These are phyloP conservation scores for Triticum dicoccoides DNA, from an alignment of 176 grass and related monocot genomes.

Conservation along the genomic window DNA sequence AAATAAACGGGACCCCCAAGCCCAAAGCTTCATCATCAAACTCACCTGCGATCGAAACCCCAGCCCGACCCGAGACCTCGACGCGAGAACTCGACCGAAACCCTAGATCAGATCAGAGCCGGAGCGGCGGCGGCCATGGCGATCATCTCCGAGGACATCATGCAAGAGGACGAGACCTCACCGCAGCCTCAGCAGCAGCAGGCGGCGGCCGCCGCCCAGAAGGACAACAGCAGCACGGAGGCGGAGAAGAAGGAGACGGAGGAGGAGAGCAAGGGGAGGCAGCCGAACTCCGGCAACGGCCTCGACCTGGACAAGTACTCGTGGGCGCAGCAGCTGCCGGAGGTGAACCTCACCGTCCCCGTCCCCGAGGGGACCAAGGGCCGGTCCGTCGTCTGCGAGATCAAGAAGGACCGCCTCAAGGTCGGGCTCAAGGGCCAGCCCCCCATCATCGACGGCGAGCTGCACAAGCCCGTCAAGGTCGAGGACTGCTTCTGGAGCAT, in stretches of 20 bases:
- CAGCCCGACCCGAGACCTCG: too few species aligned
- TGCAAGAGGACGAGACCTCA: background rate
- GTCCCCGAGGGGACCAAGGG: slow-evolving; percentile 56
- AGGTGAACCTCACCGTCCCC: slow-evolving; percentile 44
- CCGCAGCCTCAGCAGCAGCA: too few species aligned
- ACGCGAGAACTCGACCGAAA: background rate
- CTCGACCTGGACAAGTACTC: slow-evolving; percentile 68
- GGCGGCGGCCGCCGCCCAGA: background rate
- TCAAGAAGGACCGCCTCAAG: slow-evolving; percentile 58
- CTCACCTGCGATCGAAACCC: background rate
- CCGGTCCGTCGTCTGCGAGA: slow-evolving; percentile 46
- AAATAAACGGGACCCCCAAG: background rate
- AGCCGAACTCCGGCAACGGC: slow-evolving; percentile 54
- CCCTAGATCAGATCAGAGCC: background rate
- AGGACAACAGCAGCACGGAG: background rate
- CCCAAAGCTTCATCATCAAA: background rate
- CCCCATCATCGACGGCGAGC: slow-evolving; percentile 53
- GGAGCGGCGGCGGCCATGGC: background rate
- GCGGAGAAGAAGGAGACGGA: background rate
- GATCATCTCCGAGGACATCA: background rate
- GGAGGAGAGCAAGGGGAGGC: background rate
- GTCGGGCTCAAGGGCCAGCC: slow-evolving; percentile 54
- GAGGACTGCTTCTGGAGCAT: slow-evolving; percentile 72
- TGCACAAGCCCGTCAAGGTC: slow-evolving; percentile 42
- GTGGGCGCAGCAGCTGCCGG: slow-evolving; percentile 56